Percentiles rank a stretch among this genome's conserved stretches.
These are phyloP conservation scores for Suillus variegatus DNA, from an alignment of 768 basidiomycete genomes.

Conservation along the genomic window DNA sequence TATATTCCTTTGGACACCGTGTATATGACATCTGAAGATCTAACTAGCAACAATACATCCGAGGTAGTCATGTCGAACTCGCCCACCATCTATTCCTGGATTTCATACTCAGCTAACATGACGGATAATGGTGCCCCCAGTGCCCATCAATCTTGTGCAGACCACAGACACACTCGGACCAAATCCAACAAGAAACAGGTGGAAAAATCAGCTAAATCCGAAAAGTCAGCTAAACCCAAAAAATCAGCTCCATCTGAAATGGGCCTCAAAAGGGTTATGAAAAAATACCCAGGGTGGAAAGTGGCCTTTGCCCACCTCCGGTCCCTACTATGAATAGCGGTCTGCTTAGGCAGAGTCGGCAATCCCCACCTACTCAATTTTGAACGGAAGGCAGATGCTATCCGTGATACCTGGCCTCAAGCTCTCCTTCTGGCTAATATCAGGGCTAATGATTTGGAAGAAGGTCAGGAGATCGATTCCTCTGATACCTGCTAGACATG, in stretches of 20 bases:
- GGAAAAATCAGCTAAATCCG: too few species aligned
- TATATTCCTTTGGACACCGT: too few species aligned
- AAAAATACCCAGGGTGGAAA: neutral
- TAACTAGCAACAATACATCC: neutral
- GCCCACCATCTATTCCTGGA: neutral
- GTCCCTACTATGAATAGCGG: neutral
- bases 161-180: too few species aligned
- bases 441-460: neutral
- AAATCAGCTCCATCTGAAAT: too few species aligned
- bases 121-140: too few species aligned
- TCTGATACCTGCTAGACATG: neutral
- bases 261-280: neutral
- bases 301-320: neutral
- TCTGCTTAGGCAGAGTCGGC: neutral
- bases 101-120: neutral
- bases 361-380: neutral
- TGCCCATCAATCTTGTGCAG: too few species aligned
- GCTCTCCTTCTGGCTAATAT: neutral
- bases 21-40: neutral
- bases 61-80: too few species aligned
- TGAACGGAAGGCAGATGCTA: neutral
- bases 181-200: too few species aligned
- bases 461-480: neutral
- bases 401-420: neutral
- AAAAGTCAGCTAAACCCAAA: too few species aligned